Conservation (phyloP, 306 rosid species). For the Rubus parviflorus region DNA sequence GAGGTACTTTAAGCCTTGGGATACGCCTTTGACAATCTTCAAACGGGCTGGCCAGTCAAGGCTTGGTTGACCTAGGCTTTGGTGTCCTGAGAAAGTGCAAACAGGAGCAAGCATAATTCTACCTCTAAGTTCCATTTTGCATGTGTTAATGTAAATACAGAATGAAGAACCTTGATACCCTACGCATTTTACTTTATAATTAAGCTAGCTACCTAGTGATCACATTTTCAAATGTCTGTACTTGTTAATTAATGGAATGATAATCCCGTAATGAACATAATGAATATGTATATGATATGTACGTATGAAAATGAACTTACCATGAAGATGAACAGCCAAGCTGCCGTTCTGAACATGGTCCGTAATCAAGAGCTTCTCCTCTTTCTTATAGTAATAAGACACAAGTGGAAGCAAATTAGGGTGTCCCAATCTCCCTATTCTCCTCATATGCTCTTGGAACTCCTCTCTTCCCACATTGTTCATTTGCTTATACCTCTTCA, state of each 20-base stretch:
- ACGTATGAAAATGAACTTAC: constrained; percentile 26
- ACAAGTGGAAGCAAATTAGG: constrained; percentile 80
- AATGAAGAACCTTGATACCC: background rate
- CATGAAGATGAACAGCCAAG: constrained; percentile 77
- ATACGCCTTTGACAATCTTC: constrained; percentile 77
- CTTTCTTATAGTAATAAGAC: constrained; percentile 83
- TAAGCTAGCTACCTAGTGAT: too few relatives aligned
- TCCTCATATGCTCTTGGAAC: constrained; percentile 82
- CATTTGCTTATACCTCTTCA: constrained; percentile 89
- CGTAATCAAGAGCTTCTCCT: constrained; percentile 80
- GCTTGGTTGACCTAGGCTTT: constrained; percentile 55
- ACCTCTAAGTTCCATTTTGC: background rate
- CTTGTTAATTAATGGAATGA: too few relatives aligned
- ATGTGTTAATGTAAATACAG: too few relatives aligned
- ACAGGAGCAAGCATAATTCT: background rate
- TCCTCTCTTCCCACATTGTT: constrained; percentile 83
- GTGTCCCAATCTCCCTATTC: constrained; percentile 68
- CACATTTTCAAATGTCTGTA: too few relatives aligned
- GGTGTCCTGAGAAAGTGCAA: constrained; percentile 44
- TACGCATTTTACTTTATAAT: too few relatives aligned
- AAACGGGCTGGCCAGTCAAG: constrained; percentile 77
- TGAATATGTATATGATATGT: background rate
- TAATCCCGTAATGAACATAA: background rate
- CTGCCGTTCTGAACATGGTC: constrained; percentile 58
- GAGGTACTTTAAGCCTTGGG: constrained; percentile 66